Evolutionary conservation across 176 grass and related monocot species (phyloP).

Genomic region (Themeda triandra): DNA sequence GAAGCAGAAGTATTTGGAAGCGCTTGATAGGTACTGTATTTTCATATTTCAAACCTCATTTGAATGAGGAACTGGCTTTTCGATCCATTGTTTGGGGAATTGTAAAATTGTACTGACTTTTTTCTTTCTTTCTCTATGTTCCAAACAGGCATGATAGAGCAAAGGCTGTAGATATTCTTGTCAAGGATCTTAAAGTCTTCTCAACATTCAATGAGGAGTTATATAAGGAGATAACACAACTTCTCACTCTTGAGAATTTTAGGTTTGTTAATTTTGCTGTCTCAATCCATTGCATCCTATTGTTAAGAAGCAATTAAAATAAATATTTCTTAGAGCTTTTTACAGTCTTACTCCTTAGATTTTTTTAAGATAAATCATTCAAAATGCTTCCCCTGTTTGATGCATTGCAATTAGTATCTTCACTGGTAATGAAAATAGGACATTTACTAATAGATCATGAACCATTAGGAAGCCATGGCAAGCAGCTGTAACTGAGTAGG

Average conservation of each 20-base stretch:
- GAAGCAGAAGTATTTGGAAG: constrained; percentile 99
- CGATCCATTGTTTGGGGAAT: constrained; percentile 1
- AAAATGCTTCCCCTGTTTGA: not conserved
- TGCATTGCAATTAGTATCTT: not conserved
- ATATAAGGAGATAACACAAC: constrained; percentile 99
- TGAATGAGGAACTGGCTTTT: not conserved
- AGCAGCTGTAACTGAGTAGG: not conserved
- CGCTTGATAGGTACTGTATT: constrained; percentile 73
- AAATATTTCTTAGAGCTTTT: not conserved
- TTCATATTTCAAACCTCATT: not conserved
- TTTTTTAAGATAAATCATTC: not conserved
- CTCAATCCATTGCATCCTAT: constrained; percentile 2
- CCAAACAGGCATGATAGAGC: constrained; percentile 84
- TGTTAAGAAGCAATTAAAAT: not conserved
- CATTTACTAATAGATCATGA: not conserved
- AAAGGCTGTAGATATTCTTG: constrained; percentile 92
- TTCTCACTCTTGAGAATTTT: constrained; percentile 95
- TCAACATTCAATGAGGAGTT: constrained; percentile 97
- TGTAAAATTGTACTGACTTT: not conserved
- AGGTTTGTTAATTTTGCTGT: constrained; percentile 42
- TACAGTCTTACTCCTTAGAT: constrained; percentile 1
- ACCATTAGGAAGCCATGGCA: not conserved
- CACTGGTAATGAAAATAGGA: not conserved
- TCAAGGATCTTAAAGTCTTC: constrained; percentile 99
- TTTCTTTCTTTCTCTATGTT: not conserved